Base-by-base conservation (phyloP, 2,329 filamentous ascomycete species). In the Ophioceras dolichostomum region DNA sequence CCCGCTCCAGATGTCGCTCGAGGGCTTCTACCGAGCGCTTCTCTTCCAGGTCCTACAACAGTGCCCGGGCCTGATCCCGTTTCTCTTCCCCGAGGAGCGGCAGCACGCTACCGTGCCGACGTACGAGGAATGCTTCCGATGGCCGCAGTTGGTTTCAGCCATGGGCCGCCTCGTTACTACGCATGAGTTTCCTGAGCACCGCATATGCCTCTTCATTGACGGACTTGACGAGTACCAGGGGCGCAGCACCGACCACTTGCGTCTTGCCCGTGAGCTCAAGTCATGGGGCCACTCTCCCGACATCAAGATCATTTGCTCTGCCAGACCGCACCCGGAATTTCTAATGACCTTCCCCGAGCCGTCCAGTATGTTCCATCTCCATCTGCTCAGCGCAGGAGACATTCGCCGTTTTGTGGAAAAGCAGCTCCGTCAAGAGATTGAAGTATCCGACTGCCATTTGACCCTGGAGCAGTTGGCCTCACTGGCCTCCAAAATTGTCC, bases 201-300 rank as follows among this genome's bases (percentile, higher is more conserved):
- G 16, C 8, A 8, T 31, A 13, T 41, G 32, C n/a, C 32, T 41
- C 33, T 39, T 41, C 18, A 34, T 41, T n/a, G 39, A 41, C 16
- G 39, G 39, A 1, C 22, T 41, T 7, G 39, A 41, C 29, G 36
- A 41, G 13, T 41, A 39, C 19, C 4, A 20, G 4, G 33, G 18
- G 8, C 27, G 30, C 18, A 32, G 28, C 24, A 6, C 26, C 2
- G 39, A 36, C 2, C 13, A 26, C 12, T 12, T 26, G 22, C 22
- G 22, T 7, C 22, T 26, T 26, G 22, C 22, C 22, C 22, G 22
- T 26, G 8, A 8, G 8, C 22, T 26, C 8, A 26, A 12, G 8
- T 26, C 22, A 12, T 26, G 22, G 22, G 22, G 22, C 22, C 22
- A 26, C 8, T 26, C 22, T 7, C 22, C 7, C 7, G 8, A 26